Percentiles rank a stretch among this genome's conserved stretches.
Evolutionary conservation across 345 rosid genomes (phyloP).

Genomic region (Cardamine occulta): DNA sequence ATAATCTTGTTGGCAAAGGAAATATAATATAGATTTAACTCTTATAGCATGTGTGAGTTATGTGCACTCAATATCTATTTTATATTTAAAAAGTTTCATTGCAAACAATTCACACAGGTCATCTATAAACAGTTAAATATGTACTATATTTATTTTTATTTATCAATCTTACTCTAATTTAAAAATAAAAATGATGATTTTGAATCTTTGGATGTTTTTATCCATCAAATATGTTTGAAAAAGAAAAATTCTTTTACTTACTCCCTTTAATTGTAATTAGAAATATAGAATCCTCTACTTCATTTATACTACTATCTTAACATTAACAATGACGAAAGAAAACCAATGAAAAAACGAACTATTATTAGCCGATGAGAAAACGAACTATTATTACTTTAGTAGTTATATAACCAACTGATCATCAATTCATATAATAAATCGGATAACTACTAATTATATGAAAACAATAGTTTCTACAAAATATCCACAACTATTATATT

Average conservation of each 20-base stretch:
- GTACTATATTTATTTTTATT: not conserved
- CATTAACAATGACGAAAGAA: not conserved
- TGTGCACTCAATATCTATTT: no score
- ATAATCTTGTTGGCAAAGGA: not conserved
- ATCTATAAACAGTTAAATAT: not conserved
- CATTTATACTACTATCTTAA: not conserved
- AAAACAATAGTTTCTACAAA: slow-evolving; percentile 7
- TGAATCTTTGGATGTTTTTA: not conserved
- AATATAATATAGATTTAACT: not conserved
- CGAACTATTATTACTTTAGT: not conserved
- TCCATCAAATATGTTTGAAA: not conserved
- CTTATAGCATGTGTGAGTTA: not conserved
- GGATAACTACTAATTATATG: not conserved
- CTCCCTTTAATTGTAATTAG: not conserved
- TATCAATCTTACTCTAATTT: not conserved
- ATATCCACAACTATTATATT: slow-evolving; percentile 19
- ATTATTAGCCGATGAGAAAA: no score
- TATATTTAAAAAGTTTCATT: not conserved
- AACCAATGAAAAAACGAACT: not conserved
- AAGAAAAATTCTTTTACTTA: not conserved
- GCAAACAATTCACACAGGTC: not conserved
- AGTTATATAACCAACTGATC: not conserved
- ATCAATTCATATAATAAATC: not conserved
- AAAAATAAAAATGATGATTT: not conserved
- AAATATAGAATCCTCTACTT: not conserved